Base-by-base conservation (phyloP, 495 filamentous ascomycete species). In the Arthonia radiata region DNA sequence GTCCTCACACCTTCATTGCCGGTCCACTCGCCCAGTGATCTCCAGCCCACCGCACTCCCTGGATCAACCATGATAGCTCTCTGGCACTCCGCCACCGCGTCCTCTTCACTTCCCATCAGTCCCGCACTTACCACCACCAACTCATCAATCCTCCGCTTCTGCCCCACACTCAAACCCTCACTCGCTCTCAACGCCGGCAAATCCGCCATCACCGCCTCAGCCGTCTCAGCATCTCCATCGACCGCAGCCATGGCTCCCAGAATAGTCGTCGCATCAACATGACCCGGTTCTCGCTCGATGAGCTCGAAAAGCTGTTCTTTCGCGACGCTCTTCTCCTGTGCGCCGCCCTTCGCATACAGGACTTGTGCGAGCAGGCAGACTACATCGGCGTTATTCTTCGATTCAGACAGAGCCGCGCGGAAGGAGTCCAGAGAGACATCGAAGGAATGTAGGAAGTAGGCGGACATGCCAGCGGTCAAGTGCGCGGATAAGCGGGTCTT, bases 291-390 rank as follows among this genome's bases (percentile, higher is more conserved):
- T 13, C 40, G 56, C 38, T 81, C 73, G 10, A 90, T 67, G 27
- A 71, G 60, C 9, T 68, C 67, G 37, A 90, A 79, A 13, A 94
- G 48, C 31, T 86, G 62, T 26, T 89, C 67, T 4, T 76, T 60
- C 8, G 83, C 79, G 30, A 78, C 63, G 23, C 59, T 59, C 22
- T 67, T 58, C 26, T 81, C 73, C 8, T 73, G 64, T 5, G 72
- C 64, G 1, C 66, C 67, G 14, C 77, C 82, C 40, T 74, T 82
- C 2, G 78, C 80, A 81, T 83, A 97, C 4, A 94, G 58, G 2
- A 93, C 69, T 41, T 94, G 75, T 2, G 81, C 71, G 5, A 94
- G 57, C 10, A 92, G 57, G 40, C 81, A 91, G 10, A 82, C 67
- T 3, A 83, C 72, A 44, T 97, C 78, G 2, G 83, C 76, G 29